A percentile compares a stretch with the other conserved stretches of the same genome.
These are phyloP conservation scores for Salix brachista DNA, from an alignment of 345 rosid genomes.

Conservation along the genomic window DNA sequence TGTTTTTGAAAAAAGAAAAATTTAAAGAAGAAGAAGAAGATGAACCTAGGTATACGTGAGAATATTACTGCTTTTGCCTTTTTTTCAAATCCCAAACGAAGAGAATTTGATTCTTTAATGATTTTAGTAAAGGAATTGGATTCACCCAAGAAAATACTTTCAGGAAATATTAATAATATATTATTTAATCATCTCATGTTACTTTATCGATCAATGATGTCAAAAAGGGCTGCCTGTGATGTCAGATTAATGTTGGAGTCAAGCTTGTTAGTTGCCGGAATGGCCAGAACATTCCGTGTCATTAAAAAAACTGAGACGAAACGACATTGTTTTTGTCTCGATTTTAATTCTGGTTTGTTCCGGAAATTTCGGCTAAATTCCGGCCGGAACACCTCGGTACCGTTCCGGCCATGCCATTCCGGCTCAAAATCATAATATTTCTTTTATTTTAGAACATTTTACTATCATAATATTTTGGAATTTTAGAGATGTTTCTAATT, in stretches of 20 bases:
- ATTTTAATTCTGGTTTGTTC: too few species aligned
- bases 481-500: too few species aligned
- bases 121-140: background rate
- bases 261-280: too few species aligned
- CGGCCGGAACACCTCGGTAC: too few species aligned
- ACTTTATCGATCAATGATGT: background rate
- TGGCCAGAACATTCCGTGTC: too few species aligned
- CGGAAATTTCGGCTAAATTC: too few species aligned
- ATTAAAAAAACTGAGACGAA: too few species aligned
- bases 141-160: background rate
- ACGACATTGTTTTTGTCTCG: too few species aligned
- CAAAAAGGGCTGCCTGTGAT: background rate
- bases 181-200: background rate
- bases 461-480: too few species aligned
- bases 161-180: background rate
- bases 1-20: background rate
- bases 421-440: too few species aligned
- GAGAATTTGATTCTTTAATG: conserved; percentile 2
- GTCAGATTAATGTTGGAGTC: background rate
- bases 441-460: too few species aligned
- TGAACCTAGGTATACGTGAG: conserved; percentile 31
- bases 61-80: conserved; percentile 23
- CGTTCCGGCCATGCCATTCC: too few species aligned
- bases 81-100: conserved; percentile 30
- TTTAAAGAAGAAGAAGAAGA: background rate